Base-by-base conservation (phyloP, 352 stramenopile species). In the Phytophthora capsici region DNA sequence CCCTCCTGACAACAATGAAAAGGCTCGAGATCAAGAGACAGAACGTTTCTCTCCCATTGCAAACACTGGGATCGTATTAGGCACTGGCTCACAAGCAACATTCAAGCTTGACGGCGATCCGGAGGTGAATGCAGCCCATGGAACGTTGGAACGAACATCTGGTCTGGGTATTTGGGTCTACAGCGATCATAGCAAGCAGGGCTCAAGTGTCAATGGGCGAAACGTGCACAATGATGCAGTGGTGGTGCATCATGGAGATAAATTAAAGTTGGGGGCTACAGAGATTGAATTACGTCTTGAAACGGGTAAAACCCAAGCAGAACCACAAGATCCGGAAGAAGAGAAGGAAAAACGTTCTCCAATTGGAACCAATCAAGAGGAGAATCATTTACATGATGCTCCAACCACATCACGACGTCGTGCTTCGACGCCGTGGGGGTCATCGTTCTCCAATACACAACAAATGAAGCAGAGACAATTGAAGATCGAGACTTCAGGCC, bases 141-240 rank as follows among this genome's bases (percentile, higher is more conserved):
- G 77, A 1, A 89, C 82, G 13, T 47, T 90, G 14, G 82, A 90
- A 57, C 66, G 79, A 44, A 90, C 82, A 0, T 5, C 47, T 2
- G 47, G 71, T 23, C 57, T 79, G 7, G 77, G 82, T 23, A 53
- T 93, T 4, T 94, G 86, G 86, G 77, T 94, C 36, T 94, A 84
- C 37, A 86, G 90, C 20, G 86, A 94, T 70, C 86, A 94, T 54
- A 94, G 86, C 47, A 45, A 51, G 2, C 25, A 57, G 4, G 86
- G 86, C 34, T 87, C 80, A 19, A 63, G 54, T 12, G 47, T 91
- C 6, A 86, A 90, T 65, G 60, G 65, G 3, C 60, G 57, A 38
- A 66, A 57, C 13, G 47, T 94, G 7, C 83, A 89, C 28, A 43
- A 67, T 22, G 66, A 84, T 22, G 85, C 83, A 2, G 75, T 75